phyloP scores from a whole-genome alignment of 192 early-diverging fungal genomes.

The Gryganskiella cystojenkinii region DNA sequence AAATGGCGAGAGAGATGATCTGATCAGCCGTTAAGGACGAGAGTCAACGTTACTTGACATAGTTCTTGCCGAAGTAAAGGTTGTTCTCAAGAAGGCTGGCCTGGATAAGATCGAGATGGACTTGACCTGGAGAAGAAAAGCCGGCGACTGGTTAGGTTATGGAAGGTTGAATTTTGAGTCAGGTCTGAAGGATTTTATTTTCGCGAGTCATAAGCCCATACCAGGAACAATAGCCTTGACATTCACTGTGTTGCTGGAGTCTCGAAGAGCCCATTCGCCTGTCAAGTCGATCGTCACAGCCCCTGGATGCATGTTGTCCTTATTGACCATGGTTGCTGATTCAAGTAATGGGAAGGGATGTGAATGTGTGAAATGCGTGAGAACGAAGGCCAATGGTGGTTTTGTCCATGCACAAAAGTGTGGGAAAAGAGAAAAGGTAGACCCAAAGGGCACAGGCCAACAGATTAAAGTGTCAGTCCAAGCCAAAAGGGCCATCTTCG shows the following conservation, averaged over 20 bases:
- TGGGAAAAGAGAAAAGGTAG: too few species aligned
- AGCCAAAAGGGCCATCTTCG: too few species aligned
- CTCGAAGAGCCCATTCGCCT: constrained; percentile 27
- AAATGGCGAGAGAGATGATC: too few species aligned
- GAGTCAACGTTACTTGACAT: constrained; percentile 35
- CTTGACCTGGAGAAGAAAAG: constrained; percentile 19
- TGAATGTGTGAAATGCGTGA: too few species aligned
- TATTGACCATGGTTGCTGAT: too few species aligned
- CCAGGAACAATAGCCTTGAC: constrained; percentile 21
- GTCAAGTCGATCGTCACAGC: constrained; percentile 7
- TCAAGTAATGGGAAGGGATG: too few species aligned
- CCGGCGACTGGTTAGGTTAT: not conserved
- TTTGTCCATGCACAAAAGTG: too few species aligned
- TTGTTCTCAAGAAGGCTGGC: constrained; percentile 18
- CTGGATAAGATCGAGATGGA: constrained; percentile 35
- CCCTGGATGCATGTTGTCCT: not conserved
- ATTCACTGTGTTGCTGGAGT: constrained; percentile 8
- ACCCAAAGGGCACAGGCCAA: too few species aligned
- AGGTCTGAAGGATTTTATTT: too few species aligned
- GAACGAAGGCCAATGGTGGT: too few species aligned
- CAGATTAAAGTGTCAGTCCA: too few species aligned
- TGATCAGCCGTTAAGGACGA: not conserved
- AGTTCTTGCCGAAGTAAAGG: constrained; percentile 39
- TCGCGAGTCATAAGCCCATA: not conserved
- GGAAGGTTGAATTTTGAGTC: not conserved